A percentile compares a stretch with the other conserved stretches of the same genome.
These are phyloP conservation scores for Colletotrichum sansevieriae DNA, from an alignment of 2,329 filamentous ascomycete species.

Conservation along the genomic window DNA sequence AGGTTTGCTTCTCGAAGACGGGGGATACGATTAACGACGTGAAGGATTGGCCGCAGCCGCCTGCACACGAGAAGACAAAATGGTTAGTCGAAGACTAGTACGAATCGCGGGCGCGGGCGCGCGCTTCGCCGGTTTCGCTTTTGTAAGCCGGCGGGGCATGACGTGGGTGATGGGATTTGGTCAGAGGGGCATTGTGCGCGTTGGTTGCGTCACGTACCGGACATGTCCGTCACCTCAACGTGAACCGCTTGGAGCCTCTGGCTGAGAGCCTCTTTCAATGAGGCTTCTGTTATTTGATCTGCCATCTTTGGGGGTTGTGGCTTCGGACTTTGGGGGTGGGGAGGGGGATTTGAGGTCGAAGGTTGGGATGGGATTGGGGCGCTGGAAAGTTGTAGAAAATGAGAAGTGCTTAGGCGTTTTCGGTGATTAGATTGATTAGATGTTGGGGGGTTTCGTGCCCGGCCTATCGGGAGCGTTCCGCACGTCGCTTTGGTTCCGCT, in stretches of 20 bases:
- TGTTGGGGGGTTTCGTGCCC: slow-evolving; percentile 31
- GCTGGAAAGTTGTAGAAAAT: slow-evolving; percentile 37
- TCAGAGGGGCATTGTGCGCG: background rate
- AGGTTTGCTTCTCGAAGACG: slow-evolving; percentile 77
- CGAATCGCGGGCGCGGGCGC: slow-evolving; percentile 17
- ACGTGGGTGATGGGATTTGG: slow-evolving; percentile 23
- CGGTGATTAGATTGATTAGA: slow-evolving; percentile 43
- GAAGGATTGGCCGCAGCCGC: slow-evolving; percentile 73
- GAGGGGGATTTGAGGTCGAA: background rate
- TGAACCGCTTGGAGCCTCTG: slow-evolving; percentile 79
- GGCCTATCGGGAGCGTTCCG: background rate
- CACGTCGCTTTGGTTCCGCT: background rate
- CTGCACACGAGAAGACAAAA: slow-evolving; percentile 49
- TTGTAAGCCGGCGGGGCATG: slow-evolving; percentile 32
- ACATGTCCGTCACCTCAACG: slow-evolving; percentile 92
- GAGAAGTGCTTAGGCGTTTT: slow-evolving; percentile 27
- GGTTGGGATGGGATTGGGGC: slow-evolving; percentile 2
- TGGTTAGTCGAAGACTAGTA: slow-evolving; percentile 19
- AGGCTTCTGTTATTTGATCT: slow-evolving; percentile 78
- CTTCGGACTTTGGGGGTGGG: background rate
- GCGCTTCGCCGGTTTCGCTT: background rate
- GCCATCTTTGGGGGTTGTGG: slow-evolving; percentile 55
- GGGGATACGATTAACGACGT: slow-evolving; percentile 73
- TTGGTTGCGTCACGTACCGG: slow-evolving; percentile 70
- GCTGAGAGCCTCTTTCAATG: slow-evolving; percentile 76